These are phyloP conservation scores for Globisporangium carolinianum DNA, from an alignment of 352 stramenopile genomes.

Conservation along the genomic window DNA sequence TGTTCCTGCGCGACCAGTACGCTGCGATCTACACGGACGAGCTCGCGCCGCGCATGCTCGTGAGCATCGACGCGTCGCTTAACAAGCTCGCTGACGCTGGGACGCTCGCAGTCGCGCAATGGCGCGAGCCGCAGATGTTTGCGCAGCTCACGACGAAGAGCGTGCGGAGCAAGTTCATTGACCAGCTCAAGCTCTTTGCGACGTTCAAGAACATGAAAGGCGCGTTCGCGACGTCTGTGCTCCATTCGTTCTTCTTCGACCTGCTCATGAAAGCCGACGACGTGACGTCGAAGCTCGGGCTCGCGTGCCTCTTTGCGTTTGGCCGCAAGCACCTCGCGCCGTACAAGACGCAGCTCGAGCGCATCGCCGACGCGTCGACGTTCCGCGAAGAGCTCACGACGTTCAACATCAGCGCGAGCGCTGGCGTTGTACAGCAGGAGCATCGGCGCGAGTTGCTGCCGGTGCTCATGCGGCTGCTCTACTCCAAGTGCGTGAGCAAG, in stretches of 20 bases:
- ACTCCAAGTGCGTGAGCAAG: slow-evolving; percentile 87
- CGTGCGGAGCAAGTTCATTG: slow-evolving; percentile 73
- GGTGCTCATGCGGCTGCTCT: slow-evolving; percentile 85
- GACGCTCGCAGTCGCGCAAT: slow-evolving; percentile 15
- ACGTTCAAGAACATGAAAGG: slow-evolving; percentile 85
- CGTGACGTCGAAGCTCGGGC: slow-evolving; percentile 74
- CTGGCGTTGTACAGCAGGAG: slow-evolving; percentile 63
- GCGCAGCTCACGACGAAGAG: slow-evolving; percentile 57
- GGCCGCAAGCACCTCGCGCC: slow-evolving; percentile 73
- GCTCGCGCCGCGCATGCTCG: slow-evolving; percentile 29
- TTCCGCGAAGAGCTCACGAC: slow-evolving; percentile 89
- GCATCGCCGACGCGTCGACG: slow-evolving; percentile 66
- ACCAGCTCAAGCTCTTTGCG: slow-evolving; percentile 79
- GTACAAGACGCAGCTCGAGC: slow-evolving; percentile 84
- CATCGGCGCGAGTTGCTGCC: slow-evolving; percentile 77
- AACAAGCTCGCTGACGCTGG: slow-evolving; percentile 27
- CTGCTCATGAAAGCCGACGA: slow-evolving; percentile 88
- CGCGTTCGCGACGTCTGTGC: slow-evolving; percentile 65
- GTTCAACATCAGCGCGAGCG: slow-evolving; percentile 77
- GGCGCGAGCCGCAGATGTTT: slow-evolving; percentile 22
- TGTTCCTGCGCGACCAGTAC: slow-evolving; percentile 82
- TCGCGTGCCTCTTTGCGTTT: slow-evolving; percentile 85
- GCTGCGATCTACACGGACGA: slow-evolving; percentile 67
- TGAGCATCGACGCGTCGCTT: slow-evolving; percentile 42
- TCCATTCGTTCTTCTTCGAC: slow-evolving; percentile 85